A percentile compares a stretch with the other conserved stretches of the same genome.
phyloP scores from a whole-genome alignment of 345 rosid genomes.

The Erysimum cheiranthoides region DNA sequence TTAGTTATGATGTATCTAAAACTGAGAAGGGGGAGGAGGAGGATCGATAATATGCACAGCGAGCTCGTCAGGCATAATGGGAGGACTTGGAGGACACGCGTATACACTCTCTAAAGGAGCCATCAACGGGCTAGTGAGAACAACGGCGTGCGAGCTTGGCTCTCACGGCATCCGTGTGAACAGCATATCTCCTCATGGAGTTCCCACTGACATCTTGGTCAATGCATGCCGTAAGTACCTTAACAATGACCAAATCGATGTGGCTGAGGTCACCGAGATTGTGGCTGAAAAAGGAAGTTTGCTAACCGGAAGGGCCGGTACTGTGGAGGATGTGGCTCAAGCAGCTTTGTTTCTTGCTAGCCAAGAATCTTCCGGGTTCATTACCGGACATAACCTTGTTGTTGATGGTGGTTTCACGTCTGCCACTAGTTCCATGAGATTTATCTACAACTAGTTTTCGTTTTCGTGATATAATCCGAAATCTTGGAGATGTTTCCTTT shows the following conservation, averaged over 20 bases:
- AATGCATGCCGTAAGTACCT: constrained; percentile 52
- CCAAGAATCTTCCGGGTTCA: constrained; percentile 64
- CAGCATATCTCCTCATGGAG: constrained; percentile 89
- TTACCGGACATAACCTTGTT: constrained; percentile 80
- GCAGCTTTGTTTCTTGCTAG: constrained; percentile 78
- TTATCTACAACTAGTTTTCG: constrained; percentile 54
- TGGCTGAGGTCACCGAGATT: constrained; percentile 57
- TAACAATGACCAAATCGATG: constrained; percentile 51
- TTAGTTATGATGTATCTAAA: constrained; percentile 9
- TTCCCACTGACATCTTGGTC: constrained; percentile 83
- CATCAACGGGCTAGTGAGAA: constrained; percentile 61
- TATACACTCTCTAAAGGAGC: constrained; percentile 76
- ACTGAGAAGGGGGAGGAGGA: constrained; percentile 52
- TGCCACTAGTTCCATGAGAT: constrained; percentile 49
- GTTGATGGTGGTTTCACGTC: constrained; percentile 85
- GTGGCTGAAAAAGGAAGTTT: constrained; percentile 73
- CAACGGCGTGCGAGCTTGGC: constrained; percentile 79
- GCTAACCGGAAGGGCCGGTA: constrained; percentile 59
- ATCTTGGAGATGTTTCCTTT: not conserved
- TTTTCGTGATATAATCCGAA: not conserved
- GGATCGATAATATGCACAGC: constrained; percentile 82
- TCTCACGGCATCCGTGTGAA: constrained; percentile 74
- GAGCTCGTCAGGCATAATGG: constrained; percentile 79
- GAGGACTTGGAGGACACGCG: constrained; percentile 80
- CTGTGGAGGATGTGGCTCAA: constrained; percentile 65